phyloP scores from a whole-genome alignment of 345 rosid species.

The Mercurialis annua region DNA sequence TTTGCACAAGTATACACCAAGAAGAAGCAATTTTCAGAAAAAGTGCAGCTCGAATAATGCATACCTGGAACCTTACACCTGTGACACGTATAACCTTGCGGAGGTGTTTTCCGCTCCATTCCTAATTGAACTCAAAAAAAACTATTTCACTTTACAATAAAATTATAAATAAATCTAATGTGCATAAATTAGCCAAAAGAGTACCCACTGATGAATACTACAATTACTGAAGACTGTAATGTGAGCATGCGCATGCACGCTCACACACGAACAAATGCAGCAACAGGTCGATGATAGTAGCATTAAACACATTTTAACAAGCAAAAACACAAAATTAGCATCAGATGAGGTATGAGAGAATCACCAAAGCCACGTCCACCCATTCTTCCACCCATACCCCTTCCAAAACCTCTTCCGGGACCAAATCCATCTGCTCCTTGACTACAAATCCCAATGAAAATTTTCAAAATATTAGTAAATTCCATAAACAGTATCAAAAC shows the following conservation, averaged over 20 bases:
- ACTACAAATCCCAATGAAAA: constrained; percentile 41
- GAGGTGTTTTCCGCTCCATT: constrained; percentile 93
- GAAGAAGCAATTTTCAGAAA: not conserved
- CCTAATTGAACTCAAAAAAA: constrained; percentile 48
- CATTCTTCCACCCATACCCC: constrained; percentile 89
- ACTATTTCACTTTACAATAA: constrained; percentile 16
- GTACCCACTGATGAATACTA: constrained; percentile 20
- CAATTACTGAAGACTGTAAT: not conserved
- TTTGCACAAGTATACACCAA: not conserved
- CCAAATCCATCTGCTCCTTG: constrained; percentile 86
- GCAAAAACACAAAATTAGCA: not conserved
- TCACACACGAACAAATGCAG: not conserved
- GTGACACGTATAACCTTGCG: constrained; percentile 92
- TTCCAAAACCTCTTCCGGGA: constrained; percentile 88
- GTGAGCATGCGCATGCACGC: not conserved
- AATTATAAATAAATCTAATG: not conserved
- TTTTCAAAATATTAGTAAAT: not conserved
- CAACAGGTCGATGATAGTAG: not conserved
- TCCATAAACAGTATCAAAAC: not conserved
- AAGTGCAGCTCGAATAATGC: constrained; percentile 15
- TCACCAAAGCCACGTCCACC: constrained; percentile 97
- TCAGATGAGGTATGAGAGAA: constrained; percentile 21
- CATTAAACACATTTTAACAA: not conserved
- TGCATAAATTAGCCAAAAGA: not conserved
- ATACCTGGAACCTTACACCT: constrained; percentile 94